Percentiles rank a stretch among this genome's conserved stretches.
phyloP scores from a whole-genome alignment of 768 basidiomycete genomes.

The Lyophyllum shimeji region DNA sequence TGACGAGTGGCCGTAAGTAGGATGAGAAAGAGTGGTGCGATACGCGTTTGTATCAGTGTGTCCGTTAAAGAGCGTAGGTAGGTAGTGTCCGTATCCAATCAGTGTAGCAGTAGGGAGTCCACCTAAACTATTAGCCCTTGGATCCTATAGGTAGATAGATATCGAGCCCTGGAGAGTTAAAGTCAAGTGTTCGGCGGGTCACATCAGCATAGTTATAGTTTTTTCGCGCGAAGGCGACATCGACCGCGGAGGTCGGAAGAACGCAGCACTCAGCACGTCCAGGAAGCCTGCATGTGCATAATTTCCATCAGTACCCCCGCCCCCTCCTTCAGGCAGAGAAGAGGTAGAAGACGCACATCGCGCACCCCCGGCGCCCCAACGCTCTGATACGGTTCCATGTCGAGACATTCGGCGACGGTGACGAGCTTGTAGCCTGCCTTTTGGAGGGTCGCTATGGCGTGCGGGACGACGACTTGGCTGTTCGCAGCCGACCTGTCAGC shows the following conservation, averaged over 20 bases:
- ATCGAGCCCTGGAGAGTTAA: no score
- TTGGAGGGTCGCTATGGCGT: conserved; percentile 33
- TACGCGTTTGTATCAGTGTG: not conserved
- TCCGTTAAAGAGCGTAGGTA: not conserved
- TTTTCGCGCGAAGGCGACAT: no score
- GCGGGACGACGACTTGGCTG: conserved; percentile 32
- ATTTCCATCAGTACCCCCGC: not conserved
- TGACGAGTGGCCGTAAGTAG: no score
- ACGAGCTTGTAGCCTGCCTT: conserved; percentile 38
- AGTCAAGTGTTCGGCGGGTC: no score
- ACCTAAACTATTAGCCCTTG: no score
- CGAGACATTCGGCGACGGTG: conserved; percentile 38
- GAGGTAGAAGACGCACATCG: conserved; percentile 26
- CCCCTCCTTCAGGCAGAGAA: not conserved
- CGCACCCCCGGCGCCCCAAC: conserved; percentile 24
- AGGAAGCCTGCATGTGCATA: not conserved
- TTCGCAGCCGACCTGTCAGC: not conserved
- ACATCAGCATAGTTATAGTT: no score
- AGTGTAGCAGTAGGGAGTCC: not conserved
- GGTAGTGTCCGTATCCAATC: not conserved
- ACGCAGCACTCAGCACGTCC: not conserved
- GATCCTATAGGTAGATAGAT: no score
- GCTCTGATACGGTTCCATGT: conserved; percentile 29
- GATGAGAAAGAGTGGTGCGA: not conserved
- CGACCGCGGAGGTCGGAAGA: no score